Evolutionary conservation across 2,329 filamentous ascomycete genomes (phyloP), one percentile per base, ranked within the genome.

Genomic region (Raffaelea deltoideospora): DNA sequence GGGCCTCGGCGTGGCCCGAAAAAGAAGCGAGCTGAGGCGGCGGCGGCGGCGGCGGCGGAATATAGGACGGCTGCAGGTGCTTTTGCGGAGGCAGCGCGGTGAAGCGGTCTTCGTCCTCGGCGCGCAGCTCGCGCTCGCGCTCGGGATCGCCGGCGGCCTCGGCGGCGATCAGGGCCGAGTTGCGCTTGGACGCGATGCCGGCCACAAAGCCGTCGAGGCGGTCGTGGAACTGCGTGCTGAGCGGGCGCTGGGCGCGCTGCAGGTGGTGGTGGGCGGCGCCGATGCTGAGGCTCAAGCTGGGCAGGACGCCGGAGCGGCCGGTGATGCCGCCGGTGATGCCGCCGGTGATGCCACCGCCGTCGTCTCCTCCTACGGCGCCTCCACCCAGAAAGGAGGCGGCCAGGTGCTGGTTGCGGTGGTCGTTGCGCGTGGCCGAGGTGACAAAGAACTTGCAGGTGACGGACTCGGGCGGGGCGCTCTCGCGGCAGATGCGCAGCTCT

Each of bases 371-470:
- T n/a, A n/a, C n/a, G n/a, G n/a, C n/a, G n/a, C n/a, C n/a, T n/a
- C n/a, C n/a, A n/a, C n/a, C n/a, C n/a, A n/a, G n/a, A 17, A 39
- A 37, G 10, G 37, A 10, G 33, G 51, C 43, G 18, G 38, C 45
- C 32, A 49, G 40, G 38, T 46, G 46, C 22, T 50, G 56, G 37
- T 60, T 55, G 39, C 77, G 64, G 43, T 47, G 48, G 17, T 51
- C 55, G 36, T 59, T 56, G 37, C 77, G 64, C 46, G 81, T 79
- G 8, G 85, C 72, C 1, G 79, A 75, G 0, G 88, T 96, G 46
- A 95, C 82, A 58, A 85, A 95, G 64, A 95, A 95, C 54, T 93
- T 87, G 63, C 87, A 95, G 19, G 82, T 83, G 9, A 95, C 82
- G 22, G 82, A 80, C 51, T 90, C 84, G 0, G 83, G 81, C 2